Conservation (phyloP, 139 green algal genomes). For the Chlamydomonas sp. region DNA sequence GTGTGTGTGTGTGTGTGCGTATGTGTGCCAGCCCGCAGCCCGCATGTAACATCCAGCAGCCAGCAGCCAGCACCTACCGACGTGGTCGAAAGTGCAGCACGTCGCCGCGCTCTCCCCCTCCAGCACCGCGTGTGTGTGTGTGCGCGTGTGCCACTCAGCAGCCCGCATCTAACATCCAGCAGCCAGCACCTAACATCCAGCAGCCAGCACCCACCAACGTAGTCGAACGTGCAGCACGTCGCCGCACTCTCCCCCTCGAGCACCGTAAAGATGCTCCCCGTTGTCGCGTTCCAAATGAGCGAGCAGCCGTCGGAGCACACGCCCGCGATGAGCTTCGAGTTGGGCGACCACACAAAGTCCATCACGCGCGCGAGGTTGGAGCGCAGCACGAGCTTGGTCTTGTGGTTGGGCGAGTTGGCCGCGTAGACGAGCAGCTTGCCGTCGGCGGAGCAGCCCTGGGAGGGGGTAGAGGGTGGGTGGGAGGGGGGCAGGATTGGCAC, state of each 20-base stretch:
- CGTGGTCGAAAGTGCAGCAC: conserved; percentile 30
- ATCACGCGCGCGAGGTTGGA: conserved; percentile 27
- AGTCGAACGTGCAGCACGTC: conserved; percentile 37
- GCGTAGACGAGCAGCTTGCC: conserved; percentile 35
- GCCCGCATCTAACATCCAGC: conserved; percentile 26
- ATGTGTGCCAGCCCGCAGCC: conserved; percentile 27
- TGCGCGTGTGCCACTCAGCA: conserved; percentile 27
- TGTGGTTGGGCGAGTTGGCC: conserved; percentile 15
- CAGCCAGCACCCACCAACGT: conserved; percentile 37
- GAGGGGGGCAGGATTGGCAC: too few species aligned
- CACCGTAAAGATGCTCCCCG: conserved; percentile 30
- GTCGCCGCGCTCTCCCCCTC: conserved; percentile 21
- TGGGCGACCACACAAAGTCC: conserved; percentile 34
- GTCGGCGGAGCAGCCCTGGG: conserved; percentile 15
- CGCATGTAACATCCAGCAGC: conserved; percentile 29
- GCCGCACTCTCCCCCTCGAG: conserved; percentile 25
- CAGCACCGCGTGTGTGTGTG: too few species aligned
- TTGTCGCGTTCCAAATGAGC: conserved; percentile 34
- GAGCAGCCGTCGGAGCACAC: conserved; percentile 30
- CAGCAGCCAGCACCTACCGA: conserved; percentile 39
- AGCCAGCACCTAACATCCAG: too few species aligned
- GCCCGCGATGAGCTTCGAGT: conserved; percentile 36
- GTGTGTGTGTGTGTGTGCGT: too few species aligned
- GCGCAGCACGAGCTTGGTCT: conserved; percentile 25
- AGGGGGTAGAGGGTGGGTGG: background rate